Conservation (phyloP, 129 eudicot species). For the Helianthus tuberosus region DNA sequence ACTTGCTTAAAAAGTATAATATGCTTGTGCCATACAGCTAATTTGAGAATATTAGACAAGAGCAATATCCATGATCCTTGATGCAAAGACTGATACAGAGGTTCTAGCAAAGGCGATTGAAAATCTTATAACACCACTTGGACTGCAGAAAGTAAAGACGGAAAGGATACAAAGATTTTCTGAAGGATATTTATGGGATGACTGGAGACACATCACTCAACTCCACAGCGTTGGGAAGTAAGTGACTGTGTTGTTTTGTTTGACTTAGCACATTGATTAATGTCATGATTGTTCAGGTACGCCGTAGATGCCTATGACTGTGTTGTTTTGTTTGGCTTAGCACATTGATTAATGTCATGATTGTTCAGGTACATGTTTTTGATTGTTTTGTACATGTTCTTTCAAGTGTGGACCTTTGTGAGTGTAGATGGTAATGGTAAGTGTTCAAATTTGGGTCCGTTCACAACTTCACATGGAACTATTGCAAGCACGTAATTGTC, state of each 20-base stretch:
- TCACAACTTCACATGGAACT: too few species aligned
- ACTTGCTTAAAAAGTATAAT: too few species aligned
- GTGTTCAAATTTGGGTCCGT: too few species aligned
- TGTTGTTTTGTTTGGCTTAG: too few species aligned
- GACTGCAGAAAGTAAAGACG: conserved; percentile 54
- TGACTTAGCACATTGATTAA: neutral
- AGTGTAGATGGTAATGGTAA: too few species aligned
- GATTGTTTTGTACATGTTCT: too few species aligned
- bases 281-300: conserved; percentile 42
- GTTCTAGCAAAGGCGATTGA: conserved; percentile 37
- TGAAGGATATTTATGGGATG: conserved; percentile 52
- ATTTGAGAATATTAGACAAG: too few species aligned
- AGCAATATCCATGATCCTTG: conserved; percentile 27
- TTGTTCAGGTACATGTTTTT: too few species aligned
- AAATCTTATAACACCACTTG: conserved; percentile 52
- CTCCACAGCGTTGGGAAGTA: conserved; percentile 79
- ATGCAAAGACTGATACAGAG: conserved; percentile 61
- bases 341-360: too few species aligned
- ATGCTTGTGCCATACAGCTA: too few species aligned
- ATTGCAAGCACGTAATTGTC: too few species aligned
- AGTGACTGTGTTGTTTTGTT: conserved; percentile 4
- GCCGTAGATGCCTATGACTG: conserved; percentile 99
- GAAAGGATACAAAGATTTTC: conserved; percentile 50
- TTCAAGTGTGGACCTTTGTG: too few species aligned
- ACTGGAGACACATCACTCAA: conserved; percentile 78